phyloP scores from a whole-genome alignment of 768 basidiomycete genomes.

The Kockovaella imperatae region DNA sequence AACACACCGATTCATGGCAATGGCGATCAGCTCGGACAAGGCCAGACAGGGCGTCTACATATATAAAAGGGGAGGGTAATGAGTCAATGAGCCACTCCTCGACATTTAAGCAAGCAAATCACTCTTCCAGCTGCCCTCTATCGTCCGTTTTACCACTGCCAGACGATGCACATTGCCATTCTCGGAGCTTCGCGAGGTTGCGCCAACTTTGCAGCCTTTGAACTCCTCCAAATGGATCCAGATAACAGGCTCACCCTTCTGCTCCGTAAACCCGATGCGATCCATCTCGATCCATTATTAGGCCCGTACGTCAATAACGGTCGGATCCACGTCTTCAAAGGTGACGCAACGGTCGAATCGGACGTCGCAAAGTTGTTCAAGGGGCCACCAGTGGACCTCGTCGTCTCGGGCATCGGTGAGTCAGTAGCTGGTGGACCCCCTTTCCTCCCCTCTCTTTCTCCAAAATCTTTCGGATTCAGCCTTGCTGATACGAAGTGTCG shows the following conservation, averaged over 20 bases:
- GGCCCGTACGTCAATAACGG: conserved; percentile 6
- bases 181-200: conserved; percentile 17
- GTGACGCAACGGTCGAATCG: conserved; percentile 11
- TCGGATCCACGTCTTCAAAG: conserved; percentile 9
- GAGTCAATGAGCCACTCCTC: too few relatives aligned
- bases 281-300: conserved; percentile 5
- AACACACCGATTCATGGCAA: too few relatives aligned
- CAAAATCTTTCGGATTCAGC: background rate
- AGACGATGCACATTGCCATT: conserved; percentile 12
- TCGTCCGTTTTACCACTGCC: too few relatives aligned
- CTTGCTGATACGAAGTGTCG: background rate
- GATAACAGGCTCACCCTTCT: conserved; percentile 3
- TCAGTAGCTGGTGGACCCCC: background rate
- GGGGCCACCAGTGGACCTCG: conserved; percentile 11
- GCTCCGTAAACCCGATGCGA: conserved; percentile 13
- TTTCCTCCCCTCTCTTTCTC: background rate
- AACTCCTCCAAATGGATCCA: conserved; percentile 2
- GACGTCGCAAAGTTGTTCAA: conserved; percentile 13
- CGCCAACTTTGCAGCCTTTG: conserved; percentile 5
- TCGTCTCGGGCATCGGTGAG: conserved; percentile 22
- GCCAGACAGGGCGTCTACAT: too few relatives aligned
- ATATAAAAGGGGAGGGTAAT: too few relatives aligned
- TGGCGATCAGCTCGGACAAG: too few relatives aligned
- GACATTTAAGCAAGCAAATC: too few relatives aligned
- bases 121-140: too few relatives aligned